phyloP scores from a whole-genome alignment of 305 asterid species.

The Nicotiana rustica region DNA sequence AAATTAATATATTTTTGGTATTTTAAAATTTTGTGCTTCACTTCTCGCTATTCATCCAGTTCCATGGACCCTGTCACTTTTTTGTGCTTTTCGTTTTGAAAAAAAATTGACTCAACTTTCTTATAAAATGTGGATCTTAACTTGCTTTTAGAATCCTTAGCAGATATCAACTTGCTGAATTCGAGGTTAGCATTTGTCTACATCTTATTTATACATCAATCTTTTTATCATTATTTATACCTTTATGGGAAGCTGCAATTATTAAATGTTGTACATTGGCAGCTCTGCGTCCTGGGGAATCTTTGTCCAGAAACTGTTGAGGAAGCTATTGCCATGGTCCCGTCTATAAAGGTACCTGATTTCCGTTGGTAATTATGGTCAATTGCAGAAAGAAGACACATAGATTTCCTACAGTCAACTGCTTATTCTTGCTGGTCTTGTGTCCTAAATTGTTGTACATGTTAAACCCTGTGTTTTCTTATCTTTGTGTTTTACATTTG shows the following conservation, averaged over 20 bases:
- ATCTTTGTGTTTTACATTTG: not conserved
- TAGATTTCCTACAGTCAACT: not conserved
- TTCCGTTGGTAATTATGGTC: not conserved
- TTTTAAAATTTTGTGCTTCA: no score
- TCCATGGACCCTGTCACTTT: no score
- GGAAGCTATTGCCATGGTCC: constrained; percentile 93
- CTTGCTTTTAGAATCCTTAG: constrained; percentile 57
- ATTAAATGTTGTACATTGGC: constrained; percentile 31
- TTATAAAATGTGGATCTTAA: constrained; percentile 35
- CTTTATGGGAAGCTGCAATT: not conserved
- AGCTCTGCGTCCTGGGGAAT: constrained; percentile 87
- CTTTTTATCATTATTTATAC: not conserved
- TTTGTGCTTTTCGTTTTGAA: no score
- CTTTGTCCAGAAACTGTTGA: constrained; percentile 90
- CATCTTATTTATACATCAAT: no score
- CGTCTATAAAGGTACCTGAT: constrained; percentile 68
- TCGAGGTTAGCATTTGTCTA: constrained; percentile 57
- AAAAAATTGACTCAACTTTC: not conserved
- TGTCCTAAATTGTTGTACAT: not conserved
- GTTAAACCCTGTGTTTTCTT: not conserved
- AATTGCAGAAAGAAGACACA: not conserved
- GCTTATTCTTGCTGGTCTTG: not conserved
- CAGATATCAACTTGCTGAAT: constrained; percentile 80
- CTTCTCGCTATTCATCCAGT: no score
- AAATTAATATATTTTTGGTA: no score